A percentile compares a stretch with the other conserved stretches of the same genome.
These are phyloP conservation scores for Globisporangium radiosum DNA, from an alignment of 352 stramenopile genomes.

Conservation along the genomic window DNA sequence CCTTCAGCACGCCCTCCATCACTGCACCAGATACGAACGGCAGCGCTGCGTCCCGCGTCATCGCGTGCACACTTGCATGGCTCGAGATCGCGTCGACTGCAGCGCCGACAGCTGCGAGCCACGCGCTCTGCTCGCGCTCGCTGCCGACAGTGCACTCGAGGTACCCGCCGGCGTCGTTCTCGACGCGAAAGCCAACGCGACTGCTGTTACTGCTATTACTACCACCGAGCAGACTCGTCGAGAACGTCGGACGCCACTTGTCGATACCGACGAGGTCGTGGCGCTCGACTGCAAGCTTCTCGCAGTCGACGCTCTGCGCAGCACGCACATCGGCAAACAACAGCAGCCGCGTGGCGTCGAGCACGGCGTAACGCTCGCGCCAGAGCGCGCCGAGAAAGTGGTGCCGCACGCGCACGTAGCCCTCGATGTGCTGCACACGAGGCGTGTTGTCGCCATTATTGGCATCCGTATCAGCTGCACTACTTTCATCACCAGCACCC, in stretches of 20 bases:
- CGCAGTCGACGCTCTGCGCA: conserved; percentile 17
- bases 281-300: conserved; percentile 29
- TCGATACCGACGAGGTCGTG: conserved; percentile 45
- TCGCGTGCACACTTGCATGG: conserved; percentile 2
- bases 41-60: conserved; percentile 39
- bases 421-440: conserved; percentile 10
- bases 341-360: conserved; percentile 26
- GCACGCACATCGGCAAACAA: conserved; percentile 30
- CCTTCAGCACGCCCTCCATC: conserved; percentile 71
- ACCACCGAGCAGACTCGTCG: conserved; percentile 5
- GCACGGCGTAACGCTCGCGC: conserved; percentile 37
- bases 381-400: conserved; percentile 46
- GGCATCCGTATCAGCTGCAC: too few relatives aligned
- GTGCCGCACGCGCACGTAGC: conserved; percentile 36
- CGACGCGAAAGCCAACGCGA: conserved; percentile 42
- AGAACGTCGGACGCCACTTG: conserved; percentile 44
- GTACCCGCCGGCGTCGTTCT: conserved; percentile 52
- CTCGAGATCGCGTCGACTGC: conserved; percentile 18
- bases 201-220: conserved; percentile 3
- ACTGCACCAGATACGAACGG: conserved; percentile 47
- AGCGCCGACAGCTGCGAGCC: conserved; percentile 23
- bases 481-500: background rate
- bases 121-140: conserved; percentile 29
- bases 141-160: conserved; percentile 41
- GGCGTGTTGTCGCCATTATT: background rate